phyloP scores from a whole-genome alignment of 2,329 filamentous ascomycete species.

The Paracorniculantispora psalliotae region DNA sequence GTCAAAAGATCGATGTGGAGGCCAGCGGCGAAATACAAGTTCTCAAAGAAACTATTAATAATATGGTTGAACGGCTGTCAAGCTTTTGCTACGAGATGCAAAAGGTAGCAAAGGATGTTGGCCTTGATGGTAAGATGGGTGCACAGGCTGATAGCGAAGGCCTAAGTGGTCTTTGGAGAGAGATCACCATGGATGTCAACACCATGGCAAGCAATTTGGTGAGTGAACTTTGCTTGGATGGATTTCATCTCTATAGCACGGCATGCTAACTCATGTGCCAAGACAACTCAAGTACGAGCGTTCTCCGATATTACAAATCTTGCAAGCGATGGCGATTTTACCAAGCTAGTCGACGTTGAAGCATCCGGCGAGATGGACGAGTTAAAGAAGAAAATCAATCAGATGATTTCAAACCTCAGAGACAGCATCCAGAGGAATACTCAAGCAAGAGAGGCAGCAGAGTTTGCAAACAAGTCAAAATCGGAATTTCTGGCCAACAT shows the following conservation, averaged over 20 bases:
- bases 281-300: conserved; percentile 88
- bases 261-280: background rate
- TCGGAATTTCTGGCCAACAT: conserved; percentile 98
- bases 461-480: conserved; percentile 96
- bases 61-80: conserved; percentile 94
- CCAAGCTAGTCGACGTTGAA: conserved; percentile 95
- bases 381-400: conserved; percentile 97
- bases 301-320: conserved; percentile 99
- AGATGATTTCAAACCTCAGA: conserved; percentile 94
- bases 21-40: conserved; percentile 93
- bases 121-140: conserved; percentile 97
- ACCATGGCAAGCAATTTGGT: conserved; percentile 71
- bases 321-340: conserved; percentile 94
- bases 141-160: conserved; percentile 93
- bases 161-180: conserved; percentile 92
- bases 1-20: conserved; percentile 90
- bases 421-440: conserved; percentile 98
- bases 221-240: background rate
- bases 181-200: conserved; percentile 95
- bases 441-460: conserved; percentile 89
- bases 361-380: conserved; percentile 99
- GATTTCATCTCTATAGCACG: background rate
- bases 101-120: conserved; percentile 91
- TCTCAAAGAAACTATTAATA: conserved; percentile 93
- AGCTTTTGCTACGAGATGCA: conserved; percentile 97